phyloP scores from a whole-genome alignment of 768 basidiomycete genomes.

The Tephrocybe sp. region DNA sequence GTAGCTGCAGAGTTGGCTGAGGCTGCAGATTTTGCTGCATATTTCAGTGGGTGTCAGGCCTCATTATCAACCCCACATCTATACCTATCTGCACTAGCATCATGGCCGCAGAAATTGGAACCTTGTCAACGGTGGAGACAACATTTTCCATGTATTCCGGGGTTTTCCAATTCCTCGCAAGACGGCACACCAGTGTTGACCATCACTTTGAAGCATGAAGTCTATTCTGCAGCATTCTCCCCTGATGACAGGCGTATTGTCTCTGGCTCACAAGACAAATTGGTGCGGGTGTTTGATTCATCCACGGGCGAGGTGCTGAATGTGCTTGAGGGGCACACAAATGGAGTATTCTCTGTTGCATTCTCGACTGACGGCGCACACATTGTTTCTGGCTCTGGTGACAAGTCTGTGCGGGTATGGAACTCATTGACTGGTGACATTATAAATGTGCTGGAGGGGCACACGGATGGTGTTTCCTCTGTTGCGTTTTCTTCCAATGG shows the following conservation, averaged over 20 bases:
- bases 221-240: neutral
- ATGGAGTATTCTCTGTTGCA: neutral
- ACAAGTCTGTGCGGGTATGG: neutral
- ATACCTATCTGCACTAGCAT: constrained; percentile 19
- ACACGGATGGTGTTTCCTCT: neutral
- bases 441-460: neutral
- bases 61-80: too few species aligned
- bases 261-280: neutral
- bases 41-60: constrained; percentile 15
- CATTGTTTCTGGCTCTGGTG: neutral
- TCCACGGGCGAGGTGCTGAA: neutral
- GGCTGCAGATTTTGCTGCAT: constrained; percentile 17
- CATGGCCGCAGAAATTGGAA: constrained; percentile 9
- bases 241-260: neutral
- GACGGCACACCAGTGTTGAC: neutral
- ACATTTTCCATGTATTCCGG: neutral
- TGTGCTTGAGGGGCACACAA: too few species aligned
- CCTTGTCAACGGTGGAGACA: neutral
- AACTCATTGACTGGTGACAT: neutral
- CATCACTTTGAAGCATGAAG: neutral
- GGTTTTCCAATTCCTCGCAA: neutral
- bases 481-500: neutral
- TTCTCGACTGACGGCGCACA: neutral
- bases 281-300: neutral
- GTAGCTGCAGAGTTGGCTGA: too few species aligned